Evolutionary conservation across 306 rosid species (phyloP).

Genomic region (Comarum palustre): DNA sequence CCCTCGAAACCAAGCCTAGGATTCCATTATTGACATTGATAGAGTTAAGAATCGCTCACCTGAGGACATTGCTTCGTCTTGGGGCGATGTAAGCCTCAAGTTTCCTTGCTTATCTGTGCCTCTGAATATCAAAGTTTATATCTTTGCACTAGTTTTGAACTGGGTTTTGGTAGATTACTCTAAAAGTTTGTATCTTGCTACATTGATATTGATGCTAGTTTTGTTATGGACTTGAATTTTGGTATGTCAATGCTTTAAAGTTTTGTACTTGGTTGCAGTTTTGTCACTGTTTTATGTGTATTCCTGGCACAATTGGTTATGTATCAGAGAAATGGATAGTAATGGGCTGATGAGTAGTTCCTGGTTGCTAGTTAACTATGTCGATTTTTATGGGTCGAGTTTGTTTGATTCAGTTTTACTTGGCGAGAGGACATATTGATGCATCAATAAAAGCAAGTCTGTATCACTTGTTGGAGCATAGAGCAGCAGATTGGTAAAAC

Average conservation of each 20-base stretch:
- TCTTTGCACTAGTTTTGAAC: background rate
- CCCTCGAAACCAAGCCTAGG: constrained; percentile 77
- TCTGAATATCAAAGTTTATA: background rate
- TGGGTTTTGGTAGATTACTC: background rate
- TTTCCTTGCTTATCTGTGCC: background rate
- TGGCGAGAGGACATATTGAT: constrained; percentile 93
- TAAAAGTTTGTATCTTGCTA: background rate
- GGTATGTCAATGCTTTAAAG: background rate
- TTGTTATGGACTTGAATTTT: constrained; percentile 5
- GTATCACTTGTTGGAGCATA: constrained; percentile 68
- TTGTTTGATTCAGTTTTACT: constrained; percentile 57
- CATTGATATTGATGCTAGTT: background rate
- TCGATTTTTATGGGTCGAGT: background rate
- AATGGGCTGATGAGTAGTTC: background rate
- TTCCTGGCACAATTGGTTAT: background rate
- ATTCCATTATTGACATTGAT: constrained; percentile 65
- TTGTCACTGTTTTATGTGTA: background rate
- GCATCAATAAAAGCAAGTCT: constrained; percentile 75
- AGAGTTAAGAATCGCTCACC: constrained; percentile 65
- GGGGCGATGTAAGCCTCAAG: constrained; percentile 79
- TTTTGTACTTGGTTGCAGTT: background rate
- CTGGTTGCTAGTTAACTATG: background rate
- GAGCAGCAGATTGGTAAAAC: constrained; percentile 81
- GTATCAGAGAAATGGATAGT: background rate
- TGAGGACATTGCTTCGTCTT: constrained; percentile 66